phyloP scores from a whole-genome alignment of 768 basidiomycete genomes.

The Tulasnella calospora region DNA sequence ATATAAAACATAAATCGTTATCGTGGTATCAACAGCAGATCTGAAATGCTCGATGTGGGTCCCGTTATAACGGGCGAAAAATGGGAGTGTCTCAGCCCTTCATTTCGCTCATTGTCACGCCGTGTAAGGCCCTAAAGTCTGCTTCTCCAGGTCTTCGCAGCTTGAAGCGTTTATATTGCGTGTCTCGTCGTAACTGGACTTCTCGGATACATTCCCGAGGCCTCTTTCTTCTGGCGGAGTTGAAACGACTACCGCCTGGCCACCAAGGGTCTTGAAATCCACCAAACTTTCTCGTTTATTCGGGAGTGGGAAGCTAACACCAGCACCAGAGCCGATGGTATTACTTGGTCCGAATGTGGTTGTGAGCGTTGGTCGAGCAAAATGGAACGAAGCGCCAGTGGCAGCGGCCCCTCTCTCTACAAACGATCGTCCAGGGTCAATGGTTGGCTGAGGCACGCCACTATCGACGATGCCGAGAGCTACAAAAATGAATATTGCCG shows the following conservation, averaged over 20 bases:
- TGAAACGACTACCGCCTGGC: not conserved
- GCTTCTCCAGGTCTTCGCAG: not conserved
- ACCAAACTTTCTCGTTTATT: not conserved
- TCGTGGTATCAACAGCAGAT: not conserved
- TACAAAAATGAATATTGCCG: constrained; percentile 22
- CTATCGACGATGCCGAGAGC: constrained; percentile 12
- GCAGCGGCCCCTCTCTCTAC: not conserved
- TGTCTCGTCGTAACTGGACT: not conserved
- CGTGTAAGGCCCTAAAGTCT: not conserved
- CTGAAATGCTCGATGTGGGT: not conserved
- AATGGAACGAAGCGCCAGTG: constrained; percentile 21
- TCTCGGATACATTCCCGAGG: not conserved
- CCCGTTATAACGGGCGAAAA: not conserved
- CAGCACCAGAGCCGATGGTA: not conserved
- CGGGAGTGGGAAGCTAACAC: not conserved
- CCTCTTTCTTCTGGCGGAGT: not conserved
- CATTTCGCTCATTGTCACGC: not conserved
- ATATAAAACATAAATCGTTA: not conserved
- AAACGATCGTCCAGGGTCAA: not conserved
- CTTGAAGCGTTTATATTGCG: not conserved
- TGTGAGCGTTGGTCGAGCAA: constrained; percentile 14
- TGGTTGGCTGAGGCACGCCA: not conserved
- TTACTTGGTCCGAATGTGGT: not conserved
- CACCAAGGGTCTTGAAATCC: constrained; percentile 9
- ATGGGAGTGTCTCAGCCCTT: not conserved